Evolutionary conservation across 768 basidiomycete species (phyloP).

Genomic region (Mycena floridula): DNA sequence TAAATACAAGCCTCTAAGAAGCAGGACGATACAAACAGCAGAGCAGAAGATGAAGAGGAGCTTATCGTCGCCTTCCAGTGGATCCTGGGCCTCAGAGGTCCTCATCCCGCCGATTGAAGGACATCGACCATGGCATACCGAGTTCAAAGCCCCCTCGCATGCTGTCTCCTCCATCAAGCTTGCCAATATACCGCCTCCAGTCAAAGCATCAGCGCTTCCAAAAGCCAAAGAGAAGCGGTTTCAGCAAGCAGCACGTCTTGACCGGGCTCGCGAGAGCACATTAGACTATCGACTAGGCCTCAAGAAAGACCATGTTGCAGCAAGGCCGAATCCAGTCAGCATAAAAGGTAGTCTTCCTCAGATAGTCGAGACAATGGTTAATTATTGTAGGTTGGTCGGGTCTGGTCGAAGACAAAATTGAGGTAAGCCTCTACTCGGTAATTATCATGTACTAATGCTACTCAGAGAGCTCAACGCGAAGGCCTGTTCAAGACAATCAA

Average conservation of each 20-base stretch:
- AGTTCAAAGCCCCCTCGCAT: slow-evolving; percentile 57
- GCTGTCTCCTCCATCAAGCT: slow-evolving; percentile 44
- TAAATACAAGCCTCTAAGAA: slow-evolving; percentile 79
- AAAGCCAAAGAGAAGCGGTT: slow-evolving; percentile 46
- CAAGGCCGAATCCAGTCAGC: slow-evolving; percentile 48
- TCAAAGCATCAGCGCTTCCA: slow-evolving; percentile 3
- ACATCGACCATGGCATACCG: slow-evolving; percentile 68
- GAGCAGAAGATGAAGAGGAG: slow-evolving; percentile 59
- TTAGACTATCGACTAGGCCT: slow-evolving; percentile 73
- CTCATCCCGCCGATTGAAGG: slow-evolving; percentile 49
- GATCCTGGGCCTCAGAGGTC: slow-evolving; percentile 43
- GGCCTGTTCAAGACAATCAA: slow-evolving; percentile 70
- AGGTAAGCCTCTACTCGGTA: slow-evolving; percentile 38
- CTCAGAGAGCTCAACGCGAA: slow-evolving; percentile 57
- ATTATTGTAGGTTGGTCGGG: slow-evolving; percentile 74
- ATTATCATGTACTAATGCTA: not conserved
- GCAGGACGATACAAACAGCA: slow-evolving; percentile 48
- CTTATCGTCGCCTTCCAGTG: slow-evolving; percentile 16
- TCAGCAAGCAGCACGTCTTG: slow-evolving; percentile 49
- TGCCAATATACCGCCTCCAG: slow-evolving; percentile 35
- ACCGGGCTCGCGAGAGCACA: slow-evolving; percentile 62
- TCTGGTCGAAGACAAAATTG: slow-evolving; percentile 74
- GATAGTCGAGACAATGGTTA: too few species aligned
- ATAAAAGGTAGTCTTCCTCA: too few species aligned
- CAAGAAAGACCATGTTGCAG: slow-evolving; percentile 17